These are phyloP conservation scores for Ophiostoma novo-ulmi DNA, from an alignment of 2,329 filamentous ascomycete genomes.

Conservation along the genomic window DNA sequence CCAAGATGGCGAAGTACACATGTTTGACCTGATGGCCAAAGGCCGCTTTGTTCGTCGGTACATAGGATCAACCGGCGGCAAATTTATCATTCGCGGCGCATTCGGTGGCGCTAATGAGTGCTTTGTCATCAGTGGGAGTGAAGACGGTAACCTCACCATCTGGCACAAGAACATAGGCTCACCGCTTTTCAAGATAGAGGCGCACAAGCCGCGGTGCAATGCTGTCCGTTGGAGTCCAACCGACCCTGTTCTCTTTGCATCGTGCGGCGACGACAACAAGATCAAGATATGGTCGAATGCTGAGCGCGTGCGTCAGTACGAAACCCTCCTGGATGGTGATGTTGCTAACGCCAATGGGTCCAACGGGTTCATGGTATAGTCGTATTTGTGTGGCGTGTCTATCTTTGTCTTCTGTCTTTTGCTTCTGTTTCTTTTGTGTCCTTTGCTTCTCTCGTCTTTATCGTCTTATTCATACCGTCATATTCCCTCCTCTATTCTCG, in stretches of 20 bases:
- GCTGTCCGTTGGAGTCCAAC: constrained; percentile 83
- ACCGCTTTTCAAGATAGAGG: constrained; percentile 69
- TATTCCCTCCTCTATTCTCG: neutral
- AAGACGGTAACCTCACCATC: constrained; percentile 73
- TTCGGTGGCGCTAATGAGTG: constrained; percentile 90
- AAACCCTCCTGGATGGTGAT: constrained; percentile 11
- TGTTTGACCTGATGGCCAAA: constrained; percentile 53
- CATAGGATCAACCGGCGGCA: constrained; percentile 66
- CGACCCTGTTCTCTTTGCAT: constrained; percentile 79
- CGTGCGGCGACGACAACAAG: constrained; percentile 79
- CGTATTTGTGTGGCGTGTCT: neutral
- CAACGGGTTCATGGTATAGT: constrained; percentile 8
- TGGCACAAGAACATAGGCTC: constrained; percentile 83
- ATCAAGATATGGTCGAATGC: constrained; percentile 62
- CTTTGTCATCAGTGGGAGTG: constrained; percentile 86
- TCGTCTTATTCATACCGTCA: neutral
- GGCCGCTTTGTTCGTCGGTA: constrained; percentile 33
- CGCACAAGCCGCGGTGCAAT: constrained; percentile 74
- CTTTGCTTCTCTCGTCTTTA: neutral
- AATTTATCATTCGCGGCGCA: constrained; percentile 72
- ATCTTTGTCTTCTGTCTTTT: neutral
- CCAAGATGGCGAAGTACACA: constrained; percentile 67
- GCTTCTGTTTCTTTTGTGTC: neutral
- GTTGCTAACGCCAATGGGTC: neutral
- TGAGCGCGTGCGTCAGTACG: constrained; percentile 30